Evolutionary conservation across 2,329 filamentous ascomycete genomes (phyloP).

Genomic region (Alternaria alternata): DNA sequence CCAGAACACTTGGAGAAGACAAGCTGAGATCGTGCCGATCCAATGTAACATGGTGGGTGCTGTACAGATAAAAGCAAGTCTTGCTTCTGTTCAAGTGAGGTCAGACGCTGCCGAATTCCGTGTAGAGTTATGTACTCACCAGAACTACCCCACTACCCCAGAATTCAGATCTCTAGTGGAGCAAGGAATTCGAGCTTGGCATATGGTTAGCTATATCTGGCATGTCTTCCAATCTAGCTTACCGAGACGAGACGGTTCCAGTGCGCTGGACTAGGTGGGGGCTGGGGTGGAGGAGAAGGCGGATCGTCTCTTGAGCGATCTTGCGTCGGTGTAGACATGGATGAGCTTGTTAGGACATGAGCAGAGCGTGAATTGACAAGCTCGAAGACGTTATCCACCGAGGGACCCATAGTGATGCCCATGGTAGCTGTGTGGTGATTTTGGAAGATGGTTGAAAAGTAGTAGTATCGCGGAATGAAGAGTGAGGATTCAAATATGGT

Average conservation of each 20-base stretch:
- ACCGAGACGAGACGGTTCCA: slow-evolving; percentile 36
- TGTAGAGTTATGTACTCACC: slow-evolving; percentile 3
- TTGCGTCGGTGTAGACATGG: slow-evolving; percentile 17
- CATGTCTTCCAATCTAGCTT: slow-evolving; percentile 17
- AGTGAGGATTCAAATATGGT: neutral
- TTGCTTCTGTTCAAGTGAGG: slow-evolving; percentile 5
- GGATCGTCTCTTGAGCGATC: slow-evolving; percentile 48
- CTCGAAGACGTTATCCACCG: neutral
- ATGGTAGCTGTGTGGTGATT: slow-evolving; percentile 1
- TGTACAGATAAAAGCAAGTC: neutral
- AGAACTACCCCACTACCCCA: slow-evolving; percentile 3
- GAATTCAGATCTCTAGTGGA: slow-evolving; percentile 24
- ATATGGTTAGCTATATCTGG: slow-evolving; percentile 20
- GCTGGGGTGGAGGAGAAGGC: slow-evolving; percentile 52
- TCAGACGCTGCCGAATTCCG: slow-evolving; percentile 3
- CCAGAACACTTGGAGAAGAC: neutral
- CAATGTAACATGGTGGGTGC: slow-evolving; percentile 4
- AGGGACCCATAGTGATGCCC: slow-evolving; percentile 5
- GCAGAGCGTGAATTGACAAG: neutral
- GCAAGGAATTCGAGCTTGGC: slow-evolving; percentile 32
- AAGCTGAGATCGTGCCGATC: neutral
- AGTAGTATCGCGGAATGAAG: neutral
- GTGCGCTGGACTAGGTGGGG: slow-evolving; percentile 49
- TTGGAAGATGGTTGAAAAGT: neutral
- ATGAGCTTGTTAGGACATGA: neutral